Percentiles rank a stretch among this genome's conserved stretches.
phyloP scores from a whole-genome alignment of 1,139 yeast genomes.

The Scheffersomyces quercinus region DNA sequence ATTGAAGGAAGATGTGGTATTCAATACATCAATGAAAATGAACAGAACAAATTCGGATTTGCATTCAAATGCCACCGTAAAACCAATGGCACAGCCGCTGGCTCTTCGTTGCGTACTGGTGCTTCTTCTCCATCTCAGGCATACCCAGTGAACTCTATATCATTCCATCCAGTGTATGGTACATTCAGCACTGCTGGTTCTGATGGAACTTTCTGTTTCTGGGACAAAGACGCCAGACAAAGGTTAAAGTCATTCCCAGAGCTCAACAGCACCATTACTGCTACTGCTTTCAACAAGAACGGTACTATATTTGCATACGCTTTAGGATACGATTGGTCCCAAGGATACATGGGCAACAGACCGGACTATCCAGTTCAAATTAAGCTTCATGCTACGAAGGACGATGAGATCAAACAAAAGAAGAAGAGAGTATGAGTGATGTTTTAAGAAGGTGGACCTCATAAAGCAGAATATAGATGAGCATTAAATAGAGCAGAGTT shows the following conservation, averaged over 20 bases:
- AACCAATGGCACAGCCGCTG: conserved; percentile 34
- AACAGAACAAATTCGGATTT: conserved; percentile 72
- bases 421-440: conserved; percentile 33
- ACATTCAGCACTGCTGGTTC: conserved; percentile 94
- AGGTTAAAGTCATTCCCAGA: conserved; percentile 80
- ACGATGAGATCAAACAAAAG: conserved; percentile 84
- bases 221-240: conserved; percentile 95
- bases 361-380: conserved; percentile 75
- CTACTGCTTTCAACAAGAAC: conserved; percentile 76
- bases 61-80: conserved; percentile 94
- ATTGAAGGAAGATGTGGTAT: conserved; percentile 98
- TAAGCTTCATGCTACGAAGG: conserved; percentile 81
- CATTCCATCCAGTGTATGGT: conserved; percentile 87
- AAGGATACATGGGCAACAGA: conserved; percentile 78
- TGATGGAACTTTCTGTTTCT: conserved; percentile 90
- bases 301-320: conserved; percentile 93
- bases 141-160: conserved; percentile 76
- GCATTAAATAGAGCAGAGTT: too few species aligned
- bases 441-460: too few species aligned
- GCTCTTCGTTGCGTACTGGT: conserved; percentile 32
- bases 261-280: conserved; percentile 72
- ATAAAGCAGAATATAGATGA: too few species aligned
- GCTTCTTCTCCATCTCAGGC: conserved; percentile 45
- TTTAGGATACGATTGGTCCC: conserved; percentile 91
- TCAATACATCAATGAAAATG: conserved; percentile 84